phyloP scores from a whole-genome alignment of 306 rosid genomes.

The Dalbergia oliveri region DNA sequence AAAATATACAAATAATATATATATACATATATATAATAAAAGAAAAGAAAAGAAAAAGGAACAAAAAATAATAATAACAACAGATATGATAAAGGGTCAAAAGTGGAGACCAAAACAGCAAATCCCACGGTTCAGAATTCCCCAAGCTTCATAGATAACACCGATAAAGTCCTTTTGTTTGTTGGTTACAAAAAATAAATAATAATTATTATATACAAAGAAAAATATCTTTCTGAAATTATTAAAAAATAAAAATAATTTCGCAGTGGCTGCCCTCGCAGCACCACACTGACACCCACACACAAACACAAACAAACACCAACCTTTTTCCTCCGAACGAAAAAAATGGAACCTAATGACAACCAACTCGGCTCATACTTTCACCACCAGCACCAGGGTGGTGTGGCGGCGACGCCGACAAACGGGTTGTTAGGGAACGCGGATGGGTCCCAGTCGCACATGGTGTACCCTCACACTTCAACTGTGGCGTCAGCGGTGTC shows the following conservation, averaged over 20 bases:
- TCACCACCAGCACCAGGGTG: constrained; percentile 50
- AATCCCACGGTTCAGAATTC: constrained; percentile 48
- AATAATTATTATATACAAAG: neutral
- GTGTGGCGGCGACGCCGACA: constrained; percentile 54
- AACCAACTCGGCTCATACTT: constrained; percentile 86
- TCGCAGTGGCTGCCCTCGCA: constrained; percentile 52
- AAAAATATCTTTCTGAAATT: constrained; percentile 1
- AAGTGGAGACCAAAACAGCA: constrained; percentile 16
- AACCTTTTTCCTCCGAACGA: constrained; percentile 24
- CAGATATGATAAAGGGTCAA: constrained; percentile 37
- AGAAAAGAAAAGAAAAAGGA: neutral
- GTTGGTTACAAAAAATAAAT: neutral
- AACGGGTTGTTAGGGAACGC: constrained; percentile 69
- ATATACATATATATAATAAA: neutral
- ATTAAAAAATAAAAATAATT: constrained; percentile 31
- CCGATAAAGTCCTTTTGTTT: constrained; percentile 46
- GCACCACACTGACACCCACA: constrained; percentile 9
- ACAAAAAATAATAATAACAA: too few relatives aligned
- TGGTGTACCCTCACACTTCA: constrained; percentile 67
- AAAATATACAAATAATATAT: neutral
- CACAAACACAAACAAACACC: too few relatives aligned
- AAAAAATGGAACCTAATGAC: constrained; percentile 88
- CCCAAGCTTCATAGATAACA: constrained; percentile 19
- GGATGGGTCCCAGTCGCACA: constrained; percentile 75
- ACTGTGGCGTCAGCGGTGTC: constrained; percentile 72